Conservation (phyloP, 1,284 basidiomycete genomes). For the Chalciporus sp. region DNA sequence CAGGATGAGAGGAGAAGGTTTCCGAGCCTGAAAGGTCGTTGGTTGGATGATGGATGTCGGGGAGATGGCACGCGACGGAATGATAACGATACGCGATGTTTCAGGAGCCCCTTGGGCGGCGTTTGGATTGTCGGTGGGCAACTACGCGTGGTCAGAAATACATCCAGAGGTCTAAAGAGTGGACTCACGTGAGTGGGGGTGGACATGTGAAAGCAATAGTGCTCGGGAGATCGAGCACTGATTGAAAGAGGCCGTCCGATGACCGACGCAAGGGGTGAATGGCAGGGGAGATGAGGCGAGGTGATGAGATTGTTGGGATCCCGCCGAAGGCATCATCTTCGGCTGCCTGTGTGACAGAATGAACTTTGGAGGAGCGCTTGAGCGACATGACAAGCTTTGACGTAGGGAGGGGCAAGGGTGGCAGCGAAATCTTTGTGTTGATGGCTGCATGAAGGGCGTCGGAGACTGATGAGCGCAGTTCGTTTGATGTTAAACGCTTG, state of each 20-base stretch:
- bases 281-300: slow-evolving; percentile 1
- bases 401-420: slow-evolving; percentile 20
- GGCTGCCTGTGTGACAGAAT: neutral
- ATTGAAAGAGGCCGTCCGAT: slow-evolving; percentile 8
- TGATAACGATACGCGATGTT: slow-evolving; percentile 9
- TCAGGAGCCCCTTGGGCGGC: slow-evolving; percentile 21
- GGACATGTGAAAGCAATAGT: slow-evolving; percentile 22
- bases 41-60: neutral
- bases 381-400: slow-evolving; percentile 26
- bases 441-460: slow-evolving; percentile 51
- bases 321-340: neutral
- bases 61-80: slow-evolving; percentile 1
- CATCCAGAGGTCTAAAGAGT: neutral
- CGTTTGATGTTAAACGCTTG: slow-evolving; percentile 25
- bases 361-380: slow-evolving; percentile 24
- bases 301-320: neutral
- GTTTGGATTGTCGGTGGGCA: slow-evolving; percentile 21
- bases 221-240: slow-evolving; percentile 12
- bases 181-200: slow-evolving; percentile 21
- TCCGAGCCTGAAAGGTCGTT: slow-evolving; percentile 55
- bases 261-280: slow-evolving; percentile 1
- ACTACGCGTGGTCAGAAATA: slow-evolving; percentile 11
- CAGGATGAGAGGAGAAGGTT: slow-evolving; percentile 92
- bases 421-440: slow-evolving; percentile 36
- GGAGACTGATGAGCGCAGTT: slow-evolving; percentile 38